These are phyloP conservation scores for Cladorrhinum sp. DNA, from an alignment of 2,329 filamentous ascomycete species.

Conservation along the genomic window DNA sequence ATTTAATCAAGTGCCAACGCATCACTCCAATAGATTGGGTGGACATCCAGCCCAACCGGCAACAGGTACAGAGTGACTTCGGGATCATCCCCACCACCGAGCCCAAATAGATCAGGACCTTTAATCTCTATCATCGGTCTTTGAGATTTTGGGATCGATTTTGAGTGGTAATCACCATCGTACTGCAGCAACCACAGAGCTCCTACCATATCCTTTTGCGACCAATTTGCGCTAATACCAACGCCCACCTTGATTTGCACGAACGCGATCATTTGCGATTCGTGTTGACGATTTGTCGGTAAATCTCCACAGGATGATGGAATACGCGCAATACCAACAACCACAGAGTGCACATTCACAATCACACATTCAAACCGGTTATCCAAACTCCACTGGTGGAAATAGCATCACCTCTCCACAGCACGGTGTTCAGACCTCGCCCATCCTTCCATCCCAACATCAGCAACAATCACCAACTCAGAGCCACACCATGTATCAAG, in stretches of 20 bases:
- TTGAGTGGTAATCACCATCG: slow-evolving; percentile 20
- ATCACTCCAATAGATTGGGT: slow-evolving; percentile 58
- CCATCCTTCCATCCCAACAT: slow-evolving; percentile 75
- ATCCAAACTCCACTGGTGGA: slow-evolving; percentile 54
- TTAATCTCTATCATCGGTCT: slow-evolving; percentile 24
- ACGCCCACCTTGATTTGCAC: neutral
- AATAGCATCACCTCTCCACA: slow-evolving; percentile 69
- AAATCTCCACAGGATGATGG: slow-evolving; percentile 53
- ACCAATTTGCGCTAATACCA: neutral
- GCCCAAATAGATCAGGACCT: slow-evolving; percentile 41
- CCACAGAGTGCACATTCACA: slow-evolving; percentile 62
- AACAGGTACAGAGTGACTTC: slow-evolving; percentile 43
- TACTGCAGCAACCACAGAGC: slow-evolving; percentile 10
- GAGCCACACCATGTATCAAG: slow-evolving; percentile 75
- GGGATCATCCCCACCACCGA: slow-evolving; percentile 40
- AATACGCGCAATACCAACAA: slow-evolving; percentile 72
- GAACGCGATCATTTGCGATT: slow-evolving; percentile 19
- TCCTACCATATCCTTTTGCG: neutral
- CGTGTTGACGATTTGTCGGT: slow-evolving; percentile 20
- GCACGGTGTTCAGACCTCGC: slow-evolving; percentile 69
- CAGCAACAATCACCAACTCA: slow-evolving; percentile 63
- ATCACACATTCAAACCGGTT: slow-evolving; percentile 57
- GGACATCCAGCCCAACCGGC: slow-evolving; percentile 44
- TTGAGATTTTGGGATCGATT: slow-evolving; percentile 15
- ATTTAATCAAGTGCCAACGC: slow-evolving; percentile 57